These are phyloP conservation scores for Phialophora chinensis DNA, from an alignment of 2,329 filamentous ascomycete species.

Conservation along the genomic window DNA sequence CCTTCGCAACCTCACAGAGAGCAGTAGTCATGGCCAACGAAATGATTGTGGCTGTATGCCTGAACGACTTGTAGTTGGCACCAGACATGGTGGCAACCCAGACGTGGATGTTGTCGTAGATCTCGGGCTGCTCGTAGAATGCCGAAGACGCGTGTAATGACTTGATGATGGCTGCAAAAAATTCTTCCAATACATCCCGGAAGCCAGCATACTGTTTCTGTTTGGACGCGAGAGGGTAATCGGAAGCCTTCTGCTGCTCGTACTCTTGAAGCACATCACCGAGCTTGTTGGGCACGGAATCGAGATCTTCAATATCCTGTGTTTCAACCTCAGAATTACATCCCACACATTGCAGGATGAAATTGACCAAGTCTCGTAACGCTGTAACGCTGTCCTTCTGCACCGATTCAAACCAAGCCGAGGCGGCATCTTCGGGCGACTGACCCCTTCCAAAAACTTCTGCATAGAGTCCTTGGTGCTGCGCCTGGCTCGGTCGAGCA, in stretches of 20 bases:
- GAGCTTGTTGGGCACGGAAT: slow-evolving; percentile 79
- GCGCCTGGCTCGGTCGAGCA: slow-evolving; percentile 58
- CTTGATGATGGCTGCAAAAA: slow-evolving; percentile 77
- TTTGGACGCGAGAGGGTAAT: slow-evolving; percentile 89
- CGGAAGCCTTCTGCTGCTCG: slow-evolving; percentile 79
- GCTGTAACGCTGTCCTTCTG: slow-evolving; percentile 61
- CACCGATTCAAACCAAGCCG: slow-evolving; percentile 64
- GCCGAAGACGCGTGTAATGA: slow-evolving; percentile 81
- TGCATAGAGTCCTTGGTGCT: slow-evolving; percentile 64
- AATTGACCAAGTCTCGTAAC: slow-evolving; percentile 65
- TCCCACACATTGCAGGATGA: slow-evolving; percentile 72
- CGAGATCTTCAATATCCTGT: slow-evolving; percentile 86
- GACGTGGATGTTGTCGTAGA: slow-evolving; percentile 86
- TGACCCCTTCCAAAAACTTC: slow-evolving; percentile 65
- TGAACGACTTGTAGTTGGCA: slow-evolving; percentile 83
- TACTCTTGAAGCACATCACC: slow-evolving; percentile 87
- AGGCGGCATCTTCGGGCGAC: slow-evolving; percentile 61
- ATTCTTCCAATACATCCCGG: slow-evolving; percentile 75
- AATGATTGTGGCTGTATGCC: slow-evolving; percentile 89
- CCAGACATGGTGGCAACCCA: slow-evolving; percentile 94
- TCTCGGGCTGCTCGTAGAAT: slow-evolving; percentile 74
- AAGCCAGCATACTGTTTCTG: slow-evolving; percentile 78
- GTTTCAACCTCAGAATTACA: slow-evolving; percentile 78
- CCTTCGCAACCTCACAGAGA: slow-evolving; percentile 74
- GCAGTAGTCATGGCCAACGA: slow-evolving; percentile 79